phyloP scores from a whole-genome alignment of 192 early-diverging fungal species.

The Coemansia sp. region DNA sequence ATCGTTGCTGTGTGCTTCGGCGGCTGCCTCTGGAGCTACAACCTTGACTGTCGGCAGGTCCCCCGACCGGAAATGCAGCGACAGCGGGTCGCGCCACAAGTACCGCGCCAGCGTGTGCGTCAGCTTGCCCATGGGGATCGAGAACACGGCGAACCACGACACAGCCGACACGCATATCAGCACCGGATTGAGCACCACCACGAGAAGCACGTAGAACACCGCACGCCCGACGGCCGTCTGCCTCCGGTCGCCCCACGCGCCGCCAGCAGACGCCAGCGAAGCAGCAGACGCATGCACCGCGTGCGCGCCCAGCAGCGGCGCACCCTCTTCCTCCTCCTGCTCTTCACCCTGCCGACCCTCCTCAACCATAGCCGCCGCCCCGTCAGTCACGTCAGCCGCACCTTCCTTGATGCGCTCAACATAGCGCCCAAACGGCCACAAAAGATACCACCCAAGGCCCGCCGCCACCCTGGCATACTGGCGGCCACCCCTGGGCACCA shows the following conservation, averaged over 20 bases:
- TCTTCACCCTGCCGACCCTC: conserved; percentile 25
- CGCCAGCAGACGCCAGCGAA: too few species aligned
- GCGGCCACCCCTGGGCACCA: conserved; percentile 57
- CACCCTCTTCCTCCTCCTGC: conserved; percentile 47
- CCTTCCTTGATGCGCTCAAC: conserved; percentile 64
- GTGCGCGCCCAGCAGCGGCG: conserved; percentile 26
- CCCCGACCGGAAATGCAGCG: conserved; percentile 65
- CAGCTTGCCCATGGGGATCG: conserved; percentile 94
- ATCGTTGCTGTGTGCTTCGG: too few species aligned
- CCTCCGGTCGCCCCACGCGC: not conserved
- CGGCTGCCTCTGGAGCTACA: not conserved
- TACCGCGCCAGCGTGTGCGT: conserved; percentile 77
- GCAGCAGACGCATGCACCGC: conserved; percentile 1
- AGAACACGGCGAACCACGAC: conserved; percentile 84
- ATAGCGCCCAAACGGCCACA: conserved; percentile 97
- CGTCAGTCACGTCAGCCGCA: conserved; percentile 23
- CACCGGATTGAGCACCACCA: conserved; percentile 62
- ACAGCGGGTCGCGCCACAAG: conserved; percentile 75
- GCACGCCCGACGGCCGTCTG: conserved; percentile 35
- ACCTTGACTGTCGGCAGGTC: conserved; percentile 52
- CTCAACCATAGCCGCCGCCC: conserved; percentile 24
- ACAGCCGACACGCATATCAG: conserved; percentile 70
- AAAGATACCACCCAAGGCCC: conserved; percentile 80
- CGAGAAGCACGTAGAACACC: conserved; percentile 25
- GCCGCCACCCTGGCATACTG: conserved; percentile 63